These are phyloP conservation scores for Torulaspora indica DNA, from an alignment of 805 yeast genomes.

Conservation along the genomic window DNA sequence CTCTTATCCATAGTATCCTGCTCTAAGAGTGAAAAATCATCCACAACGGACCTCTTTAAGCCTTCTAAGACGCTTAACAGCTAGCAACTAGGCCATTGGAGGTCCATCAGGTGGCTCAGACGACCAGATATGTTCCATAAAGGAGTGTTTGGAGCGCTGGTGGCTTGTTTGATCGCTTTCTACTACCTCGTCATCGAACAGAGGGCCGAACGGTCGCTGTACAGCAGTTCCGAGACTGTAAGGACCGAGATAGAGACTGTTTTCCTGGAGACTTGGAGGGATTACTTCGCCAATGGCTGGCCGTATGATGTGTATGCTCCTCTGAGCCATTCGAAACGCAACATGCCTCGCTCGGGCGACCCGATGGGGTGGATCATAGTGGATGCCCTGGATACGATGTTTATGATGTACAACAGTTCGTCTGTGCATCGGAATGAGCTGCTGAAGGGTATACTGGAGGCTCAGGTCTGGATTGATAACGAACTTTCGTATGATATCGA, in stretches of 20 bases:
- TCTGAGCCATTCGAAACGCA: constrained; percentile 52
- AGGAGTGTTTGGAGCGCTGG: constrained; percentile 8
- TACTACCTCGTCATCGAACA: constrained; percentile 6
- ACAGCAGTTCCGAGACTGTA: constrained; percentile 9
- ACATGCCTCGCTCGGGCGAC: constrained; percentile 59
- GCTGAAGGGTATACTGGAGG: constrained; percentile 54
- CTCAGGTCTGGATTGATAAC: constrained; percentile 68
- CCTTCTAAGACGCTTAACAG: neutral
- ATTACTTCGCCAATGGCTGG: constrained; percentile 69
- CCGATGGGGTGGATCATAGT: constrained; percentile 94
- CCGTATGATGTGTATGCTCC: constrained; percentile 79
- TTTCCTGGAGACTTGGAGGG: constrained; percentile 71
- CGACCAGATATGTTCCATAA: constrained; percentile 7
- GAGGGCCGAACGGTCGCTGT: neutral
- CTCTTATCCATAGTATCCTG: neutral
- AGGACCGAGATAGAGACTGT: constrained; percentile 54
- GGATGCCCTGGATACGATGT: constrained; percentile 78
- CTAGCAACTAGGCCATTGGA: neutral
- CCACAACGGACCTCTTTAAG: constrained; percentile 1
- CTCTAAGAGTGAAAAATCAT: constrained; percentile 6
- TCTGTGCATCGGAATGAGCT: constrained; percentile 26
- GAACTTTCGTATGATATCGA: constrained; percentile 69
- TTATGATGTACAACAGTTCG: constrained; percentile 58
- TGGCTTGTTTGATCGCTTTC: constrained; percentile 13
- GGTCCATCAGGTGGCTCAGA: neutral